Evolutionary conservation across 306 rosid genomes (phyloP), one percentile per base, ranked within the genome.

Genomic region (Trifolium dubium): DNA sequence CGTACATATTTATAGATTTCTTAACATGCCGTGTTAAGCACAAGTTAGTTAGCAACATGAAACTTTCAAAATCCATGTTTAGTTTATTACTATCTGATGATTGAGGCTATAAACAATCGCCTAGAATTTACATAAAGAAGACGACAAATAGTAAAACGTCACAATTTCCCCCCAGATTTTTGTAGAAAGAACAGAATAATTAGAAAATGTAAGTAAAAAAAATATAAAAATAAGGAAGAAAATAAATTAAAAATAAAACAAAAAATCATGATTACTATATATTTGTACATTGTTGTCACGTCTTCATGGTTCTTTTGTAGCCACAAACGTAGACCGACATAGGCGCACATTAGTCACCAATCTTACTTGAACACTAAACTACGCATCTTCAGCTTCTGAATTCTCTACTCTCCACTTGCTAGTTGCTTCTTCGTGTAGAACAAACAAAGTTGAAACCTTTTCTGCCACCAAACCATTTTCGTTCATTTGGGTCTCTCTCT

Each of bases 281-380:
- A 3, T 50, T 70, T 71, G 32, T 44, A 18, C 41, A 35, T 12
- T 12, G 70, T 53, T 50, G 81, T 75, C 75, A 74, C 83, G 62
- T 68, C 73, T 11, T 12, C 55, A 12, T 77, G 46, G 56, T 29
- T 77, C 46, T 40, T 40, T 86, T 71, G 35, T 71, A 81, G 91
- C 97, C 89, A 86, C 97, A 87, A 74, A 80, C 35, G 5, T 23
- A 56, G 34, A 66, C 71, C 74, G 66, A 19, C 64, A 17, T 19
- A 2, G 78, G 96, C 49, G 78, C 80, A 86, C 54, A 32, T 66
- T 83, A 89, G 92, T 69, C 39, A 8, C 19, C 3, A 0, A 2
- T 6, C 2, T 43, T 72, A 0, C 0, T 32, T 44, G 2, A 4
- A 1, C 2, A 8, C 90, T 88, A 92, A 49, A 77, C 31, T 80